Evolutionary conservation across 1,284 basidiomycete genomes (phyloP).

Genomic region (Cryptococcus sp.): DNA sequence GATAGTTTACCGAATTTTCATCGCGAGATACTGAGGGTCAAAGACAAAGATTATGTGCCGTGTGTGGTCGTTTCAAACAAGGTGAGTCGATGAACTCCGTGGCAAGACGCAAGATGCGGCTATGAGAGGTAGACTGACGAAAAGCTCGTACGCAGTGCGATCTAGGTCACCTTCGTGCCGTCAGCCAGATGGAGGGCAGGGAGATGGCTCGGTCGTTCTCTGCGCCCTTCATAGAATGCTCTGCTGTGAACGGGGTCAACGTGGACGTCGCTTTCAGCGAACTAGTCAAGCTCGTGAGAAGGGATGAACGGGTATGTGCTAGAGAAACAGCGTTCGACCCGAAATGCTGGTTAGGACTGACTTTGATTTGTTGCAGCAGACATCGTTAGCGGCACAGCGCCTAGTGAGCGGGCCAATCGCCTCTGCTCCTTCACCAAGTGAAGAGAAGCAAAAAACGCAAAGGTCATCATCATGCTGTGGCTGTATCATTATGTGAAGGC

Average conservation of each 20-base stretch:
- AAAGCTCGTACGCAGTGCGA: constrained; percentile 55
- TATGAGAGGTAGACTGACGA: neutral
- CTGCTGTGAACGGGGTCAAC: constrained; percentile 60
- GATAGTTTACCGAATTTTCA: constrained; percentile 58
- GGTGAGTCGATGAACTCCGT: constrained; percentile 16
- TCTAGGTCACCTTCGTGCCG: constrained; percentile 57
- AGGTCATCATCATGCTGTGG: neutral
- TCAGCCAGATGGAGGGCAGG: constrained; percentile 56
- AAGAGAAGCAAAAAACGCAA: neutral
- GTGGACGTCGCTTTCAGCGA: constrained; percentile 60
- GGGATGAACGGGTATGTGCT: constrained; percentile 54
- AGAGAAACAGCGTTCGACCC: no score
- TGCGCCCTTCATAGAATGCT: constrained; percentile 60
- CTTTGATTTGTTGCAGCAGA: no score
- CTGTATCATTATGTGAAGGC: neutral
- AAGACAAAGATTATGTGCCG: constrained; percentile 59
- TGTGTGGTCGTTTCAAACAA: constrained; percentile 58
- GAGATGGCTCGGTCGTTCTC: constrained; percentile 56
- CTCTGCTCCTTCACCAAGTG: neutral
- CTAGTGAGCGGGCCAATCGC: no score
- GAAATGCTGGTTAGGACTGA: no score
- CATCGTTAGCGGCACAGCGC: no score
- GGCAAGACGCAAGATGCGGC: no score
- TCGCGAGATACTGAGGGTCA: constrained; percentile 57
- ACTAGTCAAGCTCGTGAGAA: constrained; percentile 58